Evolutionary conservation across 495 filamentous ascomycete species (phyloP), one percentile per base, ranked within the genome.

Genomic region (Diplogelasinospora grovesii): DNA sequence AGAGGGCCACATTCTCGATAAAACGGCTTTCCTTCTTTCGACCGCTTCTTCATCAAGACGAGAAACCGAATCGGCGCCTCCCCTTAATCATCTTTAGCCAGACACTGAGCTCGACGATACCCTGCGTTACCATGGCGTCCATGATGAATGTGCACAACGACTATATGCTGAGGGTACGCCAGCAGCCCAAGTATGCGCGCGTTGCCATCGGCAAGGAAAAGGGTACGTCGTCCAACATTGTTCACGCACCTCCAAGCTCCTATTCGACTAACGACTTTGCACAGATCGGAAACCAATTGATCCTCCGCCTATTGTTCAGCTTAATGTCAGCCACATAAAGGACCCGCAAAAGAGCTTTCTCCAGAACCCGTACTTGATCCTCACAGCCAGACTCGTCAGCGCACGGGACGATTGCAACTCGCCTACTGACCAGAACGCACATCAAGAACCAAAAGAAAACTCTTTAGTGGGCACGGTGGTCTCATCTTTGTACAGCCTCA

Each of bases 241-340:
- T n/a, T n/a, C n/a, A n/a, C n/a, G n/a, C n/a, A n/a, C n/a, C n/a
- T n/a, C n/a, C 22, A 34, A 32, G 32, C 41, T 40, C 39, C 25
- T 31, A 38, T 41, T 30, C 48, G 22, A 28, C 48, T 53, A 28
- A 58, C 41, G 38, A 27, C 18, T 33, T 40, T 20, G 7, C 35
- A 20, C 65, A 94, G 92, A 88, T 50, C 83, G 92, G 49, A 95
- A 94, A 62, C 88, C 92, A 3, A 81, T 98, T 55, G 92, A 98
- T 57, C 92, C 92, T 32, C 92, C 90, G 18, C 92, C 92, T 37
- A 86, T 96, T 55, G 73, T 96, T 21, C 86, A 95, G 65, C 70
- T 97, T 26, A 74, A 75, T 36, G 79, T 94, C 50, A 76, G 71
- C 46, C 72, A 74, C 49, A 71, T 79, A 33, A 70, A 71, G 26